Evolutionary conservation across 140 eudicot genomes (phyloP), one percentile per base, ranked within the genome.

Genomic region (Anethum foeniculum): DNA sequence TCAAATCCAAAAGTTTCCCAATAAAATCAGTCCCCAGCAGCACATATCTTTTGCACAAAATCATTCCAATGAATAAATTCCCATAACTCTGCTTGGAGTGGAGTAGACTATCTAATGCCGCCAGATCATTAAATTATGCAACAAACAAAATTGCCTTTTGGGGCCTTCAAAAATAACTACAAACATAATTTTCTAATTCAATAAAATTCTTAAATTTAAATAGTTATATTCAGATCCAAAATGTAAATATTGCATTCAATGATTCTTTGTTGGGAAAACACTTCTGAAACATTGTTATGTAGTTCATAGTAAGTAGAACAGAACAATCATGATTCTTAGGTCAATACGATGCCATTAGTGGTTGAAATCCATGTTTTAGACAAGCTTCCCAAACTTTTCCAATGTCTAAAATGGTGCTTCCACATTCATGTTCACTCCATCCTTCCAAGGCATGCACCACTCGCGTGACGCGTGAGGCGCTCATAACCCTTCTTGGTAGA

Each of bases 401-500:
- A 27, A 85, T 28, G 69, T 79, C 71, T 30, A 85, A 78, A 2
- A 81, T 34, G 41, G 44, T 81, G 64, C 58, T 77, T 12, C 87
- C 85, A 60, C 85, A 81, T 64, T 85, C 85, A 71, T 81, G 77
- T 12, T 77, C 85, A 1, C 65, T 65, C 87, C 87, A 85, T 71
- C 82, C 85, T 48, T 85, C 87, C 49, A 81, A 69, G 13, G 85
- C 85, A 43, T 85, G 87, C 80, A 85, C 77, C 75, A 85, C 81
- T 32, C 87, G 85, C 3, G 87, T 85, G 19, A 85, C 76, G 2
- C 85, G 82, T 19, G 80, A 60, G 1, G 85, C 87, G 36, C 85
- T 85, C 77, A 85, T 77, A 5, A 73, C 87, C 71, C 85, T 85
- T 41, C 87, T 81, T 19, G 87, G 87, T 79, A 85, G 32, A 85